These are phyloP conservation scores for Crassisporium funariophilum DNA, from an alignment of 768 basidiomycete species.

Conservation along the genomic window DNA sequence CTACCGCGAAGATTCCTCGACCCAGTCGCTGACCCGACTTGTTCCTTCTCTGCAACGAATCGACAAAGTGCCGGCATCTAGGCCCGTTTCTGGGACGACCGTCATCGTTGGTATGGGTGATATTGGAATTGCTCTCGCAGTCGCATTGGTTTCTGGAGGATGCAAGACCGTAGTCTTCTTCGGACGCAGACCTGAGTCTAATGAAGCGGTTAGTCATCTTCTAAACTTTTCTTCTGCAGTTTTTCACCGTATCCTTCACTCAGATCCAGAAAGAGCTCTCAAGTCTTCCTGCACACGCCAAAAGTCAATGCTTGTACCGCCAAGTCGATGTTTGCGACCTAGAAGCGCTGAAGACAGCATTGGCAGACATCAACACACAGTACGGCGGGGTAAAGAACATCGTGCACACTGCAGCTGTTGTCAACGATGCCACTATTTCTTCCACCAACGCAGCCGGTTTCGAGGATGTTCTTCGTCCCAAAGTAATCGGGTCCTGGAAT, in stretches of 20 bases:
- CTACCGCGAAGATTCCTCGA: constrained; percentile 22
- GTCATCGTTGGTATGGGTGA: constrained; percentile 37
- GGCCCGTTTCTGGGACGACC: constrained; percentile 23
- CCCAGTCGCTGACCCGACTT: constrained; percentile 22
- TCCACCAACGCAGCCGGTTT: constrained; percentile 21
- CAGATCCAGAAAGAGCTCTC: constrained; percentile 24
- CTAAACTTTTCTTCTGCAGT: background rate
- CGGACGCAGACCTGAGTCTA: constrained; percentile 22
- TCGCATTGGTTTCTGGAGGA: constrained; percentile 25
- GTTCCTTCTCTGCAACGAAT: constrained; percentile 25
- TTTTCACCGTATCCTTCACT: background rate
- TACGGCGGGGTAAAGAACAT: constrained; percentile 29
- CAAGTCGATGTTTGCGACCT: constrained; percentile 29
- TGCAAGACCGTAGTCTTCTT: constrained; percentile 26
- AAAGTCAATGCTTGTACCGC: constrained; percentile 22
- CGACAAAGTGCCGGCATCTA: constrained; percentile 8
- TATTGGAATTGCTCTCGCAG: constrained; percentile 29
- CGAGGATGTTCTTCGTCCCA: constrained; percentile 28
- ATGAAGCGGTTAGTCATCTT: constrained; percentile 18
- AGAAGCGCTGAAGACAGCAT: constrained; percentile 17
- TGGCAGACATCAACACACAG: constrained; percentile 20
- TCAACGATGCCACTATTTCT: constrained; percentile 27
- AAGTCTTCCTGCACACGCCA: constrained; percentile 12
- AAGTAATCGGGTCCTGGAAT: constrained; percentile 34
- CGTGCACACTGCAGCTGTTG: constrained; percentile 30